Percentiles rank a stretch among this genome's conserved stretches.
Evolutionary conservation across 345 rosid species (phyloP).

Genomic region (Cardamine chenopodiifolia): DNA sequence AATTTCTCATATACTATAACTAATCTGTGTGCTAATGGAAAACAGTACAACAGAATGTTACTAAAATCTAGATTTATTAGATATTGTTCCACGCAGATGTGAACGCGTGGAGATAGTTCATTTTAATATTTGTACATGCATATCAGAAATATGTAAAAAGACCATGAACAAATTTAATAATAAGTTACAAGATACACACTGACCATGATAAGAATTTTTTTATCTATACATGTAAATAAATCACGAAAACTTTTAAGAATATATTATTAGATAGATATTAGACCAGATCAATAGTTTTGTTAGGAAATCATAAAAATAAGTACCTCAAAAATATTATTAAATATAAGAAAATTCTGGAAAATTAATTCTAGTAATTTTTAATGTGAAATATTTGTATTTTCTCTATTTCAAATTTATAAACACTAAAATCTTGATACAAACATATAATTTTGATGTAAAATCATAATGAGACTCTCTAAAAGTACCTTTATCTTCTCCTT

Average conservation of each 20-base stretch:
- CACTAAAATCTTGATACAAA: not conserved
- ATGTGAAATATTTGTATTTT: not conserved
- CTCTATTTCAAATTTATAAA: not conserved
- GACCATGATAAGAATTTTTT: not conserved
- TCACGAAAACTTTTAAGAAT: not conserved
- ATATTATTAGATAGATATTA: not conserved
- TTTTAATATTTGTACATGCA: not conserved
- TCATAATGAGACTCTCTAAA: not conserved
- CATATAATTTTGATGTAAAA: not conserved
- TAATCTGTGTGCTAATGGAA: slow-evolving; percentile 12
- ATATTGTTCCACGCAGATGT: not conserved
- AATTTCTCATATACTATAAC: not conserved
- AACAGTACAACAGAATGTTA: not conserved
- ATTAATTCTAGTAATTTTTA: not conserved
- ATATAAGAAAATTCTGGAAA: not conserved
- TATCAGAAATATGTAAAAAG: not conserved
- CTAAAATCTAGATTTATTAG: not conserved
- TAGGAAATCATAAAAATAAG: not conserved
- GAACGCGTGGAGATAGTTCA: slow-evolving; percentile 13
- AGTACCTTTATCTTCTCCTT: not conserved
- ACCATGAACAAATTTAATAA: not conserved
- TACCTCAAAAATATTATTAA: not conserved
- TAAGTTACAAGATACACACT: slow-evolving; percentile 4
- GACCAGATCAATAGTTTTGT: not conserved
- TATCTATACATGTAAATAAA: slow-evolving; percentile 6